Conservation (phyloP, 345 rosid species). For the Eucalyptus microcorys region DNA sequence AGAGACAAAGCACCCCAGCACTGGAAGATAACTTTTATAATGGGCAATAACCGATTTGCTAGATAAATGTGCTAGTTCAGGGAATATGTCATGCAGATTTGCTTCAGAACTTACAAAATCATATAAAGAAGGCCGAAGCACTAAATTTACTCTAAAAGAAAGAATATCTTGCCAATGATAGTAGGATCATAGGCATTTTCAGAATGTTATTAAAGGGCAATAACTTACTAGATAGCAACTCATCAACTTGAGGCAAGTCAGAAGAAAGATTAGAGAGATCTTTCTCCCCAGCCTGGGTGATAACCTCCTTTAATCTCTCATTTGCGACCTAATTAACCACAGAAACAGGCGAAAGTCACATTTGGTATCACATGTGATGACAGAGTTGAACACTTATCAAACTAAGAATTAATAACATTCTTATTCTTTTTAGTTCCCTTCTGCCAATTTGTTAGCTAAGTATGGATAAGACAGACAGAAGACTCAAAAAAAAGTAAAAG, state of each 20-base stretch:
- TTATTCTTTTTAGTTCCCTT: neutral
- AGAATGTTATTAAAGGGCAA: neutral
- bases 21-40: neutral
- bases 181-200: neutral
- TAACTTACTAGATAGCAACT: conserved; percentile 54
- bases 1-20: neutral
- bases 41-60: neutral
- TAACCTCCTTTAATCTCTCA: conserved; percentile 62
- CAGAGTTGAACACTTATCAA: neutral
- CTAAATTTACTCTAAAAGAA: neutral
- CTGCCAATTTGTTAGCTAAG: neutral
- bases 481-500: neutral
- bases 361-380: neutral
- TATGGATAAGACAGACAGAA: neutral
- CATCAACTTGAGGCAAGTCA: conserved; percentile 49
- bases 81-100: neutral
- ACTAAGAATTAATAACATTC: neutral
- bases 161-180: neutral
- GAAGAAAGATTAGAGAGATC: conserved; percentile 36
- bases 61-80: neutral
- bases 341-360: neutral
- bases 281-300: conserved; percentile 62
- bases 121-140: neutral
- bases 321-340: conserved; percentile 50
- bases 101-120: neutral